Evolutionary conservation across 2,329 filamentous ascomycete species (phyloP), one percentile per base, ranked within the genome.

Genomic region (Trichoderma lentiforme): DNA sequence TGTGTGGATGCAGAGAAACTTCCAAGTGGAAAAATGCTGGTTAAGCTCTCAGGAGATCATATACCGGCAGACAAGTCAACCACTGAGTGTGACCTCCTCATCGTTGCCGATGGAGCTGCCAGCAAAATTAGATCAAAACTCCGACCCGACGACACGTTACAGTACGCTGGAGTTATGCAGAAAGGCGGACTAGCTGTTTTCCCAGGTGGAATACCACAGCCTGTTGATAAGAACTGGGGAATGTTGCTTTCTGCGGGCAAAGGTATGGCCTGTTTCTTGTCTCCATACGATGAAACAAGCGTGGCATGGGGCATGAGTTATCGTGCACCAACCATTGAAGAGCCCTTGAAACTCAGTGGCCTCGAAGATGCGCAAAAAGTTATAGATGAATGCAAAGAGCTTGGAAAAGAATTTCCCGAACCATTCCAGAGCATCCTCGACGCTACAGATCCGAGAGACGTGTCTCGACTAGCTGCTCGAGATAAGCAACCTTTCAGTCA

Each of bases 251-350:
- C 84, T 1, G 81, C 81, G 3, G 80, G 80, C 1, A 78, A 75
- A 4, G 85, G 84, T 0, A 76, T 80, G 0, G 80, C 81, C 2
- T 82, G 84, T 66, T 86, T 86, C 75, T 77, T 83, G 43, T 84
- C 84, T 0, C 83, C 84, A 0, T 78, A 84, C 6, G 84, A 86
- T 73, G 73, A 81, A 30, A 74, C 78, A 1, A 80, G 78, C 8
- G 75, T 83, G 1, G 75, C 85, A 0, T 87, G 85, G 85, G 79
- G 77, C 11, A 67, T 87, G 14, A 84, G 82, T 24, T 79, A 80
- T 39, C 57, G 65, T 9, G 53, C 65, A 6, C 51, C 64, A 53
- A 53, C 62, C 1, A 30, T 65, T n/a, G 64, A 67, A 11, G 47
- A 56, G 24, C 64, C 47, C 6, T 9, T 58, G 30, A 67, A 53